Evolutionary conservation across 2,329 filamentous ascomycete genomes (phyloP), one percentile per base, ranked within the genome.

Genomic region (Aspergillus clavatus): DNA sequence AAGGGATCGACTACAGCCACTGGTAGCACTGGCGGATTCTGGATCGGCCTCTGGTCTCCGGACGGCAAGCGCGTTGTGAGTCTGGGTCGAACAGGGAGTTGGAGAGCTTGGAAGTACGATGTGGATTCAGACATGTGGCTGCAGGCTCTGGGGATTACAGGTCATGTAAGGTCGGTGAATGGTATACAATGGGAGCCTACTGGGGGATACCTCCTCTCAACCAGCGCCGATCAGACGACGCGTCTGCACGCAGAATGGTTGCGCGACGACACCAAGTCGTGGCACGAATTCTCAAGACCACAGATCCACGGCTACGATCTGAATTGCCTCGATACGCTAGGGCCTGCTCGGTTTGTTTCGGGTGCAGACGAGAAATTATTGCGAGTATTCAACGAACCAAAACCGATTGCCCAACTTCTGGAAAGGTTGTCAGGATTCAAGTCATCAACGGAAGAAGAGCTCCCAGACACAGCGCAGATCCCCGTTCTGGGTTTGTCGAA

Each of bases 291-390:
- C 74, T 86, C 90, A 1, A 78, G 93, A 40, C 93, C 93, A 3
- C 93, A 98, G 65, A 98, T 98, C 53, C 93, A 98, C 65, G 93
- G 93, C 28, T 98, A 98, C 66, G 91, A 98, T 65, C 78, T 98
- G 43, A 98, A 97, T 72, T 97, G 93, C 66, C 83, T 97, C 52
- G 86, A 89, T 60, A 79, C 83, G 0, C 74, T 96, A 4, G 83
- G 81, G 6, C 68, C 79, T 6, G 77, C 81, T 6, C 85, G 84
- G 55, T 98, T 98, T 62, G 85, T 97, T 18, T 95, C 90, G 2
- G 93, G 93, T 5, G 93, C 93, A 3, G 93, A 98, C 55, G 93
- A 98, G 73, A 98, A 98, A 70, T 80, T 98, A n/a, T 80, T 98
- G 65, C 85, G 93, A 19, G 91, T 98, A 2, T 98, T 98, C 67